Base-by-base conservation (phyloP, 2,329 filamentous ascomycete species). In the Aspergillus sojae region DNA sequence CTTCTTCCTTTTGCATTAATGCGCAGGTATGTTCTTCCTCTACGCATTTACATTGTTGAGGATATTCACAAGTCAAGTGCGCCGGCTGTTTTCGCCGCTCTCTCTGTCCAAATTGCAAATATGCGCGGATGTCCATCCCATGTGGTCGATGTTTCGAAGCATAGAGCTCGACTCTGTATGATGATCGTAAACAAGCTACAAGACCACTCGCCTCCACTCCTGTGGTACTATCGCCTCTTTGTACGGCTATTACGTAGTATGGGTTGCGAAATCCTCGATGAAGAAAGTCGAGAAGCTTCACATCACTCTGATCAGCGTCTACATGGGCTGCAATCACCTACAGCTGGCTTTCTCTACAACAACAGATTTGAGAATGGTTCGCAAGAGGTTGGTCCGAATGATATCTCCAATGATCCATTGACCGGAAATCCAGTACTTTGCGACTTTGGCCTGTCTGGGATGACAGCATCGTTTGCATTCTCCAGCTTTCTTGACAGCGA, bases 121-220 rank as follows among this genome's bases (percentile, higher is more conserved):
- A 56, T 62, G 21, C 48, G 32, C 30, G 50, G 56, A 11, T 45
- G 32, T 19, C 6, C 52, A 21, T 30, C 54, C 4, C 53, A 61
- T 14, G 32, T 46, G 4, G 43, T 32, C 11, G 58, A 58, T 19
- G n/a, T 64, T 21, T 58, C 62, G 26, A 57, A 45, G 34, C 62
- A 64, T 45, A 28, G 62, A 41, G 62, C 62, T 7, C 62, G 62
- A 45, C 34, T 64, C 16, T 64, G 62, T 34, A 64, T 64, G 62
- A 39, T 64, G 7, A 53, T 56, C 48, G 28, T 58, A 11, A 50
- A 52, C 11, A 64, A 26, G 23, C 41, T 64, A 12, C 12, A 48
- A 43, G 62, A 64, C 26, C 41, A 57, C 36, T 61, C 58, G 19
- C 41, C 58, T 14, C 62, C 62, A 19, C 39, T 61, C 7, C 21